Percentiles rank a stretch among this genome's conserved stretches.
These are phyloP conservation scores for Cudoniella acicularis DNA, from an alignment of 495 filamentous ascomycete genomes.

Conservation along the genomic window DNA sequence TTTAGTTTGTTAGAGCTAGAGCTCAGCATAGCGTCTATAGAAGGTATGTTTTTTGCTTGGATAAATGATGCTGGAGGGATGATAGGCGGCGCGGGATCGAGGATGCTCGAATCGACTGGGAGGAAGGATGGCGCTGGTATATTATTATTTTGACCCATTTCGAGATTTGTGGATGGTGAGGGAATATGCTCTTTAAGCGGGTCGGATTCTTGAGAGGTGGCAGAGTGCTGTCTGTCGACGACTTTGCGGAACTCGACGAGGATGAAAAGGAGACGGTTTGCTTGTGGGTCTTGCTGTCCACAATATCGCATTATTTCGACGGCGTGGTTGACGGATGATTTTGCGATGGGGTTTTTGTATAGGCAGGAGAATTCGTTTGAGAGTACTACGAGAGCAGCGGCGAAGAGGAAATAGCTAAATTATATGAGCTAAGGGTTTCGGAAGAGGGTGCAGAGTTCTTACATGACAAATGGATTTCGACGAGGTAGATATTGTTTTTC, in stretches of 20 bases:
- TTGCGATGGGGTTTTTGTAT: conserved; percentile 52
- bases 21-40: too few species aligned
- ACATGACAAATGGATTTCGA: conserved; percentile 66
- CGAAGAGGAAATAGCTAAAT: conserved; percentile 64
- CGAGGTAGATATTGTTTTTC: conserved; percentile 59
- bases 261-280: conserved; percentile 60
- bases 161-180: too few species aligned
- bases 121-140: too few species aligned
- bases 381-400: conserved; percentile 63
- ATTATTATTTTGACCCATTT: too few species aligned
- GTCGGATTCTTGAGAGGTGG: too few species aligned
- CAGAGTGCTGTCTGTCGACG: conserved; percentile 28
- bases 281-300: conserved; percentile 60
- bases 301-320: conserved; percentile 60
- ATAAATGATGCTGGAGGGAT: too few species aligned
- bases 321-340: conserved; percentile 52
- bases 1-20: too few species aligned
- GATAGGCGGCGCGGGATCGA: too few species aligned
- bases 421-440: neutral
- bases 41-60: too few species aligned
- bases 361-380: conserved; percentile 67
- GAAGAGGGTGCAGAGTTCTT: conserved; percentile 22
- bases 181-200: too few species aligned
- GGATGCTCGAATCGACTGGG: too few species aligned
- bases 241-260: conserved; percentile 57